Evolutionary conservation across 1,284 basidiomycete genomes (phyloP).

Genomic region (Abortiporus biennis): DNA sequence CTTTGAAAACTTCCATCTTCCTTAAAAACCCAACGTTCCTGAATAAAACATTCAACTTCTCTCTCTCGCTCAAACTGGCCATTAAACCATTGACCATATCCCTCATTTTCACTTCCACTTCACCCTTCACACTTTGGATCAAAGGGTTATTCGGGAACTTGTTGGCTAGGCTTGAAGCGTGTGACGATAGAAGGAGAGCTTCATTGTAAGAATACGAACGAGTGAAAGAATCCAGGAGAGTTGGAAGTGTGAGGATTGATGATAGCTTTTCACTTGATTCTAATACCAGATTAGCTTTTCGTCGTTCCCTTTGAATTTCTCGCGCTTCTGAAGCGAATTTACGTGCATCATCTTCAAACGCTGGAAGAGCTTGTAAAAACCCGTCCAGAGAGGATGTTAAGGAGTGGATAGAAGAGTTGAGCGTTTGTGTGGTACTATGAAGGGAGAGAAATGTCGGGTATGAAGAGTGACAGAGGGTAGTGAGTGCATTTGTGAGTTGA

Average conservation of each 20-base stretch:
- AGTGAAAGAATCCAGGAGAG: constrained; percentile 88
- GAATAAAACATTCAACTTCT: constrained; percentile 86
- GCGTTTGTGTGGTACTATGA: constrained; percentile 66
- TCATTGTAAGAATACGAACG: constrained; percentile 89
- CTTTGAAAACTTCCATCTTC: constrained; percentile 59
- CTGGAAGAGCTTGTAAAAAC: constrained; percentile 66
- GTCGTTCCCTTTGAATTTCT: constrained; percentile 57
- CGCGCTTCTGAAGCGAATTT: constrained; percentile 56
- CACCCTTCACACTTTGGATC: constrained; percentile 55
- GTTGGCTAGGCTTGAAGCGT: constrained; percentile 45
- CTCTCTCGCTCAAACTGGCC: constrained; percentile 72
- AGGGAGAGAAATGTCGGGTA: constrained; percentile 85
- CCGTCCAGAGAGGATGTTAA: constrained; percentile 64
- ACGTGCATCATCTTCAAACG: constrained; percentile 62
- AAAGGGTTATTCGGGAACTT: constrained; percentile 37
- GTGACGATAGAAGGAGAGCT: constrained; percentile 75
- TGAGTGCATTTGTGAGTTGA: constrained; percentile 81
- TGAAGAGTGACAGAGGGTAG: constrained; percentile 81
- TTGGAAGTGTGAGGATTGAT: constrained; percentile 85
- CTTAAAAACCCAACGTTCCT: constrained; percentile 84
- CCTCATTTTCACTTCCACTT: constrained; percentile 69
- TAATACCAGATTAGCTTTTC: constrained; percentile 73
- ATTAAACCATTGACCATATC: constrained; percentile 78
- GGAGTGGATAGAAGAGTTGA: constrained; percentile 56
- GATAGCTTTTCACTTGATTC: constrained; percentile 89